A percentile compares a stretch with the other conserved stretches of the same genome.
phyloP scores from a whole-genome alignment of 1,139 yeast genomes.

The Saccharomycopsis hybrid region DNA sequence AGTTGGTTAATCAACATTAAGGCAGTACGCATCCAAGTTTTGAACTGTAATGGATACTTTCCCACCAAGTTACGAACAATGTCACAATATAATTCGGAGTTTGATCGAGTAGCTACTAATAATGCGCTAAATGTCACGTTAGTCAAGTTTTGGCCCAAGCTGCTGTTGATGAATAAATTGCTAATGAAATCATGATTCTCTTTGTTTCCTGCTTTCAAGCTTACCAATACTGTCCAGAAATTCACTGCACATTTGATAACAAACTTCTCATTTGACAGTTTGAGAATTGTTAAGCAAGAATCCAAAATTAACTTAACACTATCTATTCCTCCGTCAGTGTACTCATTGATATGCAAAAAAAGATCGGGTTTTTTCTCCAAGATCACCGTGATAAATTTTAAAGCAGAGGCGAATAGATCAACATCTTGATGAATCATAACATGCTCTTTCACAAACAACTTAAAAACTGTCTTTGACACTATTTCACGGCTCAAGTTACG shows the following conservation, averaged over 20 bases:
- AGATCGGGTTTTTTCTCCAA: constrained; percentile 47
- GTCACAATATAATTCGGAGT: constrained; percentile 49
- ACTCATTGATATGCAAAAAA: constrained; percentile 29
- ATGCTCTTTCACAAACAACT: constrained; percentile 31
- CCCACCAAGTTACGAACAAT: constrained; percentile 48
- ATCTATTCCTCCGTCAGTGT: constrained; percentile 24
- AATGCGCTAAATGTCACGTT: constrained; percentile 33
- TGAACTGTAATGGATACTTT: constrained; percentile 44
- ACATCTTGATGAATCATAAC: constrained; percentile 43
- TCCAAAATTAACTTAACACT: constrained; percentile 31
- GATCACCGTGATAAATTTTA: constrained; percentile 40
- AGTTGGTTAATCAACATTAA: constrained; percentile 30
- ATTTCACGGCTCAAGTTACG: constrained; percentile 30
- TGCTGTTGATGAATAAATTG: constrained; percentile 31
- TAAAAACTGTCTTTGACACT: constrained; percentile 28
- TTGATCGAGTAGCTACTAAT: constrained; percentile 51
- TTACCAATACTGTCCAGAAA: constrained; percentile 59
- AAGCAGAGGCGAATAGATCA: constrained; percentile 43
- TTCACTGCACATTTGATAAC: constrained; percentile 54
- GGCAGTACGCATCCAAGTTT: constrained; percentile 39
- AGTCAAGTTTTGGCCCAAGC: constrained; percentile 33
- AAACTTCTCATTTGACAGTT: constrained; percentile 52
- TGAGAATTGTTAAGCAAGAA: constrained; percentile 33
- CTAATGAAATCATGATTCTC: constrained; percentile 39
- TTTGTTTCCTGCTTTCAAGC: constrained; percentile 45